A percentile compares a stretch with the other conserved stretches of the same genome.
Evolutionary conservation across 306 rosid species (phyloP).

Genomic region (Cucumis cinereus): DNA sequence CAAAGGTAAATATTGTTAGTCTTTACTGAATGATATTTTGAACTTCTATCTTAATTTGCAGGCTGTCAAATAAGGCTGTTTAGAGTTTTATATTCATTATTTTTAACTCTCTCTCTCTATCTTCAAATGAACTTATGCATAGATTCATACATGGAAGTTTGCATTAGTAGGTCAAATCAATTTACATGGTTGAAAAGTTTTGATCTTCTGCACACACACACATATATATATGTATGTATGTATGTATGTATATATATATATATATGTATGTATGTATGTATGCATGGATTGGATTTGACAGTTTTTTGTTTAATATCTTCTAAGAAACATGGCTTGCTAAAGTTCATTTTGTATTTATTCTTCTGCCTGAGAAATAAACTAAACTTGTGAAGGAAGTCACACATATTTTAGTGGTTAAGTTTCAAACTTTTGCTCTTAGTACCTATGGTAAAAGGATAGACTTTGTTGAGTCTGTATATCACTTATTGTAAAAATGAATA

Average conservation of each 20-base stretch:
- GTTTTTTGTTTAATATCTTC: neutral
- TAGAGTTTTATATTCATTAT: neutral
- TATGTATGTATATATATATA: neutral
- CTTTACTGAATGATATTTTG: neutral
- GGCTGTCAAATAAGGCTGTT: neutral
- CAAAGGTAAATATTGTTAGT: constrained; percentile 46
- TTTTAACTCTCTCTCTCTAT: neutral
- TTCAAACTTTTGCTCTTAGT: neutral
- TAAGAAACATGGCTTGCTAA: neutral
- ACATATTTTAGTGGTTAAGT: neutral
- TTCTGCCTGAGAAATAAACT: neutral
- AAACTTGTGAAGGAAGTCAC: neutral
- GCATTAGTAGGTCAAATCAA: neutral
- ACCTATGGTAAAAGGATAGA: neutral
- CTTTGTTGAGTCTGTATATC: neutral
- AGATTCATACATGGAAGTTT: neutral
- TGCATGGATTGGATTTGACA: neutral
- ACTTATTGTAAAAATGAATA: too few species aligned
- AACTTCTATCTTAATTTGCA: neutral
- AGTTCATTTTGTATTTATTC: neutral
- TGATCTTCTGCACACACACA: neutral
- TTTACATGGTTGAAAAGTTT: neutral
- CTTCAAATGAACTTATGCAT: neutral
- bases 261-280: too few species aligned
- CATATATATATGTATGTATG: neutral